A percentile compares a stretch with the other conserved stretches of the same genome.
These are phyloP conservation scores for Fusarium cyanostomum DNA, from an alignment of 2,329 filamentous ascomycete species.

Conservation along the genomic window DNA sequence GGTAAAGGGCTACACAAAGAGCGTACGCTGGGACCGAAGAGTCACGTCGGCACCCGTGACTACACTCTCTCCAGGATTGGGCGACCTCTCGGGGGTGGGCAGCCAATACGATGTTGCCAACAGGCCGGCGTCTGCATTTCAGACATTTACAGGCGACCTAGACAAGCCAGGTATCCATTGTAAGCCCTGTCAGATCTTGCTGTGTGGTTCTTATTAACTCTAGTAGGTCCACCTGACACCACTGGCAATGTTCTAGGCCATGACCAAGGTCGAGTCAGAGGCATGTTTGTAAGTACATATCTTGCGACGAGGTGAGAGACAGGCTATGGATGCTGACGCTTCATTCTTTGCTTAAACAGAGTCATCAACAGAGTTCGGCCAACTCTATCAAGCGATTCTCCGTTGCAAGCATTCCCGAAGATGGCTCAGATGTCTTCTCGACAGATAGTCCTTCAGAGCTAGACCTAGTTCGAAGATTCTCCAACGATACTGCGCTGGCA, in stretches of 20 bases:
- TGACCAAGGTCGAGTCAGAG: not conserved
- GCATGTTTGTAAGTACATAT: not conserved
- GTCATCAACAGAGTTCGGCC: not conserved
- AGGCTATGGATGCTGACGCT: not conserved
- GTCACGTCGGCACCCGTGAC: not conserved
- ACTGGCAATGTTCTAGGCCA: not conserved
- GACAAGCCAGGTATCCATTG: not conserved
- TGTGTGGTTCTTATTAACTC: not conserved
- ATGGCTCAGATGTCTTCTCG: not conserved
- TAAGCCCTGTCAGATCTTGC: not conserved
- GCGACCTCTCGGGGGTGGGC: slow-evolving; percentile 21
- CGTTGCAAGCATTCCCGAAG: not conserved
- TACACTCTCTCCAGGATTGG: not conserved
- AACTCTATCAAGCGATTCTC: not conserved
- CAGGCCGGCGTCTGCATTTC: not conserved
- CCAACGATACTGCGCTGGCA: slow-evolving; percentile 5
- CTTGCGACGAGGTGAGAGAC: not conserved
- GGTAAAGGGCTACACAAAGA: slow-evolving; percentile 1
- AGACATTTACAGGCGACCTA: not conserved
- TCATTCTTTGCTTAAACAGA: not conserved
- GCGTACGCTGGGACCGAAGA: not conserved
- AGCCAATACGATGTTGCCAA: slow-evolving; percentile 12
- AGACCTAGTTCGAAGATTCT: slow-evolving; percentile 1
- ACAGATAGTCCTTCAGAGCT: not conserved
- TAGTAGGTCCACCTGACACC: not conserved